Evolutionary conservation across 352 stramenopile genomes (phyloP), one percentile per base, ranked within the genome.

Genomic region (Pelagophyceae sp.): DNA sequence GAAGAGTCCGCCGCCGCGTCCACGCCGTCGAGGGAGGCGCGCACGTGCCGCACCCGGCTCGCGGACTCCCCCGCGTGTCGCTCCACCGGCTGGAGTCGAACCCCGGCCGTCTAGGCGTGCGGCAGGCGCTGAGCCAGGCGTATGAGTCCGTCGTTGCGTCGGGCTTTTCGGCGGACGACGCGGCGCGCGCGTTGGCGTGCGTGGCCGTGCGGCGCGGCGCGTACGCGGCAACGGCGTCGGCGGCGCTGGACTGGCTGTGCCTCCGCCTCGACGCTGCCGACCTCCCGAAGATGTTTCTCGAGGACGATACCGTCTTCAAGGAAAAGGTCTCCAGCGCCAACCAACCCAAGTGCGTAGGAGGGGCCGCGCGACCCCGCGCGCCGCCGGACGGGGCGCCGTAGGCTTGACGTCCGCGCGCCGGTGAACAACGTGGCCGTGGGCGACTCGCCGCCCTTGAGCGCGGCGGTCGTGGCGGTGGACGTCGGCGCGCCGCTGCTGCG

Each of bases 171-270:
- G 61, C 3, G n/a, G 61, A 35, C 61, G 33, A 71, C 61, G 61
- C 61, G 29, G 11, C 61, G 29, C 29, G 61, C 5, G 61, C 61
- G 1, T 37, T 71, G 1, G 61, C 61, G 11, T 6, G 3, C 29
- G 31, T 71, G 3, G 61, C 61, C 29, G 31, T 29, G 11, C 29
- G 61, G n/a, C 29, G 61, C 29, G 61, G 61, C 61, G 61, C 61
- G 61, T 31, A 31, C 61, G 33, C 29, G 29, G 15, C 61, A 31
- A 35, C n/a, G 15, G 33, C 29, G 3, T 23, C 15, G 11, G 45
- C n/a, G 1, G 80, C 83, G 19, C 78, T 90, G 17, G 83, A 90
- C 82, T 90, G 80, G 79, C 61, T 90, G 17, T 90, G 85, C 80
- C 76, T 85, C 17, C 72, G 87, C 79, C 51, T 87, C 20, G 38